phyloP scores from a whole-genome alignment of 352 stramenopile species.

The Stephanocyclus meneghinianus region DNA sequence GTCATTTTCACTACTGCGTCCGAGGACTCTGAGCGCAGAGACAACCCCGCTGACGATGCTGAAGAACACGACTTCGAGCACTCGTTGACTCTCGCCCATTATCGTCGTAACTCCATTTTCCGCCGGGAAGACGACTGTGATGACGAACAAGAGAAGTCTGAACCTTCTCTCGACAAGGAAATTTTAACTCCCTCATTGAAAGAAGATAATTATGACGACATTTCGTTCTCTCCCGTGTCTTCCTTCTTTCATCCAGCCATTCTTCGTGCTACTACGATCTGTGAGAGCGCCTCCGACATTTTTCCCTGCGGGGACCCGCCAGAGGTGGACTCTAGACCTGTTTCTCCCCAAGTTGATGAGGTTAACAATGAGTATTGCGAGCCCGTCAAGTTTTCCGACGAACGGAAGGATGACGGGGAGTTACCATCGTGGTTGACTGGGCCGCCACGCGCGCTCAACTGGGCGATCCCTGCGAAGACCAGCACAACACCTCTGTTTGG shows the following conservation, averaged over 20 bases:
- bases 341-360: not conserved
- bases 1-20: slow-evolving; percentile 3
- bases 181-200: not conserved
- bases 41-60: slow-evolving; percentile 23
- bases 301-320: slow-evolving; percentile 8
- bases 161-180: not conserved
- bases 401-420: not conserved
- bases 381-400: not conserved
- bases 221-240: slow-evolving; percentile 16
- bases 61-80: slow-evolving; percentile 23
- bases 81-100: slow-evolving; percentile 13
- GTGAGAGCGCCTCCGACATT: slow-evolving; percentile 21
- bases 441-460: not conserved
- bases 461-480: not conserved
- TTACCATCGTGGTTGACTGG: slow-evolving; percentile 1
- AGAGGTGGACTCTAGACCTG: slow-evolving; percentile 8
- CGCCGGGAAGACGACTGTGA: not conserved
- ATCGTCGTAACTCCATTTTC: not conserved
- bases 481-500: not conserved
- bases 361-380: not conserved
- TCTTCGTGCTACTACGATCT: slow-evolving; percentile 26
- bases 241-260: slow-evolving; percentile 27
- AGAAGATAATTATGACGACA: slow-evolving; percentile 10
- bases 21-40: slow-evolving; percentile 20
- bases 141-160: not conserved